phyloP scores from a whole-genome alignment of 176 grass and related monocot species.

The Triticum monococcum region DNA sequence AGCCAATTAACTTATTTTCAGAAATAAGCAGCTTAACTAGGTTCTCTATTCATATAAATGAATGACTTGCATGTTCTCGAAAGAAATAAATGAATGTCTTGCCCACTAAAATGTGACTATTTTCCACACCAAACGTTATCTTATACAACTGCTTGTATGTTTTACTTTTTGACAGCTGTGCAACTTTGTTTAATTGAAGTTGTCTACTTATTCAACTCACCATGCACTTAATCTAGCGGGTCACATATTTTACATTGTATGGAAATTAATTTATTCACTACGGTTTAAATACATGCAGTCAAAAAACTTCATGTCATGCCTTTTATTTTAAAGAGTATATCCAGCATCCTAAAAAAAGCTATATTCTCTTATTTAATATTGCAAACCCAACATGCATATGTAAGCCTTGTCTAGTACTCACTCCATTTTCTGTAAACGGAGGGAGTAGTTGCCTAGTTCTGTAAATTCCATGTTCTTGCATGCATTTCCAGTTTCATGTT shows the following conservation, averaged over 20 bases:
- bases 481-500: conserved; percentile 1
- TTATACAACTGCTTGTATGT: neutral
- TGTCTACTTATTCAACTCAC: neutral
- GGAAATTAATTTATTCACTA: neutral
- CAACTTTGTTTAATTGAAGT: neutral
- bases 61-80: neutral
- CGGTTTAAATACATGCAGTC: neutral
- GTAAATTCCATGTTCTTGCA: neutral
- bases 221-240: neutral
- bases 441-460: neutral
- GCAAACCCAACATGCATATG: neutral
- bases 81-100: neutral
- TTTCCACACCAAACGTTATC: neutral
- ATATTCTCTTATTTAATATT: neutral
- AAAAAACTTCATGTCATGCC: neutral
- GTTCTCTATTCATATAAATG: neutral
- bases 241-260: neutral
- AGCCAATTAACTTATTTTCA: neutral
- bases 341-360: neutral
- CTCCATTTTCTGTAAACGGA: too few species aligned
- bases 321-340: neutral
- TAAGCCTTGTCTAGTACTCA: neutral
- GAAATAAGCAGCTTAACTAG: neutral
- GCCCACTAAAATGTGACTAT: neutral
- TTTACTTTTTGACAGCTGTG: neutral